These are phyloP conservation scores for Fusarium begoniae DNA, from an alignment of 2,329 filamentous ascomycete species.

Conservation along the genomic window DNA sequence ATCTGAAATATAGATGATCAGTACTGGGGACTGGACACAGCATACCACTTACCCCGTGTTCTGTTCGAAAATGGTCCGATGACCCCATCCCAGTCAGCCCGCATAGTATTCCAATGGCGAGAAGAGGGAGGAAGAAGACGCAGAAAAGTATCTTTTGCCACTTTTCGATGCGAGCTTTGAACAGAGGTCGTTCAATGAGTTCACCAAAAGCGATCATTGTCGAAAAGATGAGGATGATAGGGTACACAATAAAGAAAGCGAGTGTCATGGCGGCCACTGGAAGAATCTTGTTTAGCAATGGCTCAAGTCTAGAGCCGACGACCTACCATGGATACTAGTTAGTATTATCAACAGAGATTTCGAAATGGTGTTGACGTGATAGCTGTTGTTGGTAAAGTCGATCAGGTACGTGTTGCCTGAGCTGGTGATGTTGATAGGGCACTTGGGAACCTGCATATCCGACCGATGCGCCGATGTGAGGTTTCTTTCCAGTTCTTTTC, in stretches of 20 bases:
- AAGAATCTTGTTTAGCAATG: background rate
- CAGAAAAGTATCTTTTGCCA: background rate
- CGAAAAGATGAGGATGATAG: background rate
- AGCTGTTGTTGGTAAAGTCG: background rate
- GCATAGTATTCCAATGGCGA: background rate
- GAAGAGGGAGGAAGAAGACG: background rate
- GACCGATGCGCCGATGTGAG: background rate
- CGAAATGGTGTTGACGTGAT: background rate
- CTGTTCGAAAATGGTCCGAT: background rate
- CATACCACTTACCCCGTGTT: background rate
- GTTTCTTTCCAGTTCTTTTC: background rate
- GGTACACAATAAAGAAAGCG: background rate
- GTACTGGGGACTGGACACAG: too few species aligned
- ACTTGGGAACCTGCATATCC: background rate
- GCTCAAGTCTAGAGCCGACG: rapidly evolving
- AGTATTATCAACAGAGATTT: background rate
- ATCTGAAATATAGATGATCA: background rate
- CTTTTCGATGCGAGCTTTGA: background rate
- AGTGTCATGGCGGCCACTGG: background rate
- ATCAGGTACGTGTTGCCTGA: background rate
- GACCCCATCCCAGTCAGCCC: background rate
- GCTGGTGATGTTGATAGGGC: background rate
- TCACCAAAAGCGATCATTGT: background rate
- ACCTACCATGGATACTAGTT: background rate
- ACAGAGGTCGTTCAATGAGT: background rate